These are phyloP conservation scores for Solanum acaule DNA, from an alignment of 257 asterid species.

Conservation along the genomic window DNA sequence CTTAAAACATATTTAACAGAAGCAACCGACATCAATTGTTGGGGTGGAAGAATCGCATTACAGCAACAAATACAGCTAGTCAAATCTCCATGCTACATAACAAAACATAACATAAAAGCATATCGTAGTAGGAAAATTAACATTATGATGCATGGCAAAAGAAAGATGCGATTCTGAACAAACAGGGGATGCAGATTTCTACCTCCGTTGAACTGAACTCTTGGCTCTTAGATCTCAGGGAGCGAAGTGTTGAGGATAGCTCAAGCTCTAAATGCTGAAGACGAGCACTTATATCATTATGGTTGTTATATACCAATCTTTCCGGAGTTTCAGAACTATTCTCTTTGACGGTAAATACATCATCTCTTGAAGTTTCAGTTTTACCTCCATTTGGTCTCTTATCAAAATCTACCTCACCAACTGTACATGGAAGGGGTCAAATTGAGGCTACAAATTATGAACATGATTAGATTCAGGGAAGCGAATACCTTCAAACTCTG, in stretches of 20 bases:
- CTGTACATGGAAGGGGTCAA: slow-evolving; percentile 33
- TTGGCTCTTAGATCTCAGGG: slow-evolving; percentile 43
- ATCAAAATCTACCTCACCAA: slow-evolving; percentile 60
- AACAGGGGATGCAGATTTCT: neutral
- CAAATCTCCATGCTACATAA: neutral
- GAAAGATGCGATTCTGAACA: neutral
- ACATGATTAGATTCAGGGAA: neutral
- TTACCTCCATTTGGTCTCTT: slow-evolving; percentile 15
- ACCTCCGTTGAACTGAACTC: slow-evolving; percentile 43
- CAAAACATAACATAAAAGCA: neutral
- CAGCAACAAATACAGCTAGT: neutral
- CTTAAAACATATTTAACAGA: neutral
- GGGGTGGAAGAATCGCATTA: neutral
- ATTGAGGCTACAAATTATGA: neutral
- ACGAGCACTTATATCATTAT: slow-evolving; percentile 32
- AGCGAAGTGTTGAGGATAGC: slow-evolving; percentile 50
- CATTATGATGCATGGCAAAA: neutral
- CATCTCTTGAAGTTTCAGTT: slow-evolving; percentile 19
- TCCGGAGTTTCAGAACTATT: slow-evolving; percentile 22
- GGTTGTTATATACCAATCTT: slow-evolving; percentile 20
- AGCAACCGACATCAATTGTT: neutral
- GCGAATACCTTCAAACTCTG: slow-evolving; percentile 56
- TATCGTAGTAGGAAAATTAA: neutral
- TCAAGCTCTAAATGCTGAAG: slow-evolving; percentile 58
- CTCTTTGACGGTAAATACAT: slow-evolving; percentile 13